phyloP scores from a whole-genome alignment of 2,329 filamentous ascomycete species.

The Atkinsonella hypoxylon region DNA sequence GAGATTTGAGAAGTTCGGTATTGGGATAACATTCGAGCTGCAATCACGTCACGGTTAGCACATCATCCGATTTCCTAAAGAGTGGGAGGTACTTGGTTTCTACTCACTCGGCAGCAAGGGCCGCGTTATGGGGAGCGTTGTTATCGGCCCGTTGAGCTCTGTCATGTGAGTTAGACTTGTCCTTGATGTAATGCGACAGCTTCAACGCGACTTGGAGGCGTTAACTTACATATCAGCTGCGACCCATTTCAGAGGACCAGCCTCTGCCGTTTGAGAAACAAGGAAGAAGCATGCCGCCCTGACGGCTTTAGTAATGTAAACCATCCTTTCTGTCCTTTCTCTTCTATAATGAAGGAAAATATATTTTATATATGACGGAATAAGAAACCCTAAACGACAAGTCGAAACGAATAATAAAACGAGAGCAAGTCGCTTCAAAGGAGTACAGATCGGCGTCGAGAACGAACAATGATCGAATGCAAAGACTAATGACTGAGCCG shows the following conservation, averaged over 20 bases:
- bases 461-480: not conserved
- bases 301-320: constrained; percentile 7
- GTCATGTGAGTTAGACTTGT: constrained; percentile 6
- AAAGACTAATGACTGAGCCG: not conserved
- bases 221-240: constrained; percentile 18
- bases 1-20: not conserved
- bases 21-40: not conserved
- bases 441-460: not conserved
- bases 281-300: constrained; percentile 17
- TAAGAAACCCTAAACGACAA: not conserved
- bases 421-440: not conserved
- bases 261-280: constrained; percentile 18
- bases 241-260: constrained; percentile 24
- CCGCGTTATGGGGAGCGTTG: not conserved
- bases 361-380: not conserved
- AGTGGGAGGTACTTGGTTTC: not conserved
- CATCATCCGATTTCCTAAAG: too few relatives aligned
- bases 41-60: not conserved
- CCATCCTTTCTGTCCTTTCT: constrained; percentile 1
- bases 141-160: constrained; percentile 13
- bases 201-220: too few relatives aligned
- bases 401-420: not conserved
- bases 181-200: not conserved
- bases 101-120: not conserved
- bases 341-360: not conserved